These are phyloP conservation scores for Cutaneotrichosporon arboriforme DNA, from an alignment of 1,284 basidiomycete genomes.

Conservation along the genomic window DNA sequence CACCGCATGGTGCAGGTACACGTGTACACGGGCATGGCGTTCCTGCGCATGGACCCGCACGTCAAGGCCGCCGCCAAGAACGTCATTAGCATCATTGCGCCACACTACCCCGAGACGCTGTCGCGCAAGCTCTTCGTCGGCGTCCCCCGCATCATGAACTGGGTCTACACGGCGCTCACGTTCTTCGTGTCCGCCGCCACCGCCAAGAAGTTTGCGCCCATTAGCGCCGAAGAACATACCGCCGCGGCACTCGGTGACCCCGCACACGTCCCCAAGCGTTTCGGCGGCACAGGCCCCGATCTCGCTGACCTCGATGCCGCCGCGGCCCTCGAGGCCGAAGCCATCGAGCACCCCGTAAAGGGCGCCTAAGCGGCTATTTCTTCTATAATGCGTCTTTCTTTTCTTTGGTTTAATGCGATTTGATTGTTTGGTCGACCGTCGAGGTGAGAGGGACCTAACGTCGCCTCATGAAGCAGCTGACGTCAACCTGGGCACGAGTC, in stretches of 20 bases:
- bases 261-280: conserved; percentile 18
- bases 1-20: conserved; percentile 28
- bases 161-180: conserved; percentile 24
- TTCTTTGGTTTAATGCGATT: too few relatives aligned
- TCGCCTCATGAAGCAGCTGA: too few relatives aligned
- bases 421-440: too few relatives aligned
- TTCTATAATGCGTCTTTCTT: too few relatives aligned
- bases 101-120: conserved; percentile 29
- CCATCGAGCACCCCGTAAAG: background rate
- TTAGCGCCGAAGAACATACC: conserved; percentile 18
- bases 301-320: conserved; percentile 14
- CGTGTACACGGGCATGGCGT: conserved; percentile 26
- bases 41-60: conserved; percentile 24
- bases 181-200: conserved; percentile 25
- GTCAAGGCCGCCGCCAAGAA: conserved; percentile 26
- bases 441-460: too few relatives aligned
- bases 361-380: too few relatives aligned
- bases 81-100: conserved; percentile 22
- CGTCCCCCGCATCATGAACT: conserved; percentile 27
- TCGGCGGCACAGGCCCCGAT: conserved; percentile 18
- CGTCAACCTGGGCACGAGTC: too few relatives aligned
- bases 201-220: conserved; percentile 24
- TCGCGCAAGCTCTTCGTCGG: conserved; percentile 28
- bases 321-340: background rate
- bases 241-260: conserved; percentile 19